phyloP scores from a whole-genome alignment of 306 rosid species.

The Ammopiptanthus mongolicus region DNA sequence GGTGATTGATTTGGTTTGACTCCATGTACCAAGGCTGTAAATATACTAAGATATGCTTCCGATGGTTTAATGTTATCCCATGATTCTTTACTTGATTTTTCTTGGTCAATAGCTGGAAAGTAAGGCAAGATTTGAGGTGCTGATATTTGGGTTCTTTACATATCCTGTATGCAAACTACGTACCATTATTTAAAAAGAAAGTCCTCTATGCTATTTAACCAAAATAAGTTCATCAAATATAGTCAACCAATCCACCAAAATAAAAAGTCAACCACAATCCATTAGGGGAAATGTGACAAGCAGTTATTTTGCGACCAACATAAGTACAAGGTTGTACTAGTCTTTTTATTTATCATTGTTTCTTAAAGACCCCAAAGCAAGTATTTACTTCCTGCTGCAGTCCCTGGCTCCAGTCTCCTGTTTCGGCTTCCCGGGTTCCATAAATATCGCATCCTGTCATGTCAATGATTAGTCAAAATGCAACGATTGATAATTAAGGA shows the following conservation, averaged over 20 bases:
- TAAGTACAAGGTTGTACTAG: not conserved
- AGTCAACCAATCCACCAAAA: not conserved
- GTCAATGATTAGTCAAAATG: not conserved
- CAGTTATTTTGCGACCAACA: not conserved
- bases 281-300: not conserved
- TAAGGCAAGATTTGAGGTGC: no score
- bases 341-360: not conserved
- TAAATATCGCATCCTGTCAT: constrained; percentile 7
- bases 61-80: no score
- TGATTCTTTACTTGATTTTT: no score
- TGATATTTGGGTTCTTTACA: no score
- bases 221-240: not conserved
- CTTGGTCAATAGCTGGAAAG: no score
- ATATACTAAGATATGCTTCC: no score
- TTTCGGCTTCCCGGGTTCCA: no score
- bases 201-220: not conserved
- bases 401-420: no score
- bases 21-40: no score
- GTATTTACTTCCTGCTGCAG: not conserved
- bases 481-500: not conserved
- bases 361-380: not conserved
- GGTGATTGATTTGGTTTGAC: no score
- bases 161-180: no score
- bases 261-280: not conserved
- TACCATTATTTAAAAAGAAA: no score